These are phyloP conservation scores for Fomitiporia mediterranea DNA, from an alignment of 1,284 basidiomycete species.

Conservation along the genomic window DNA sequence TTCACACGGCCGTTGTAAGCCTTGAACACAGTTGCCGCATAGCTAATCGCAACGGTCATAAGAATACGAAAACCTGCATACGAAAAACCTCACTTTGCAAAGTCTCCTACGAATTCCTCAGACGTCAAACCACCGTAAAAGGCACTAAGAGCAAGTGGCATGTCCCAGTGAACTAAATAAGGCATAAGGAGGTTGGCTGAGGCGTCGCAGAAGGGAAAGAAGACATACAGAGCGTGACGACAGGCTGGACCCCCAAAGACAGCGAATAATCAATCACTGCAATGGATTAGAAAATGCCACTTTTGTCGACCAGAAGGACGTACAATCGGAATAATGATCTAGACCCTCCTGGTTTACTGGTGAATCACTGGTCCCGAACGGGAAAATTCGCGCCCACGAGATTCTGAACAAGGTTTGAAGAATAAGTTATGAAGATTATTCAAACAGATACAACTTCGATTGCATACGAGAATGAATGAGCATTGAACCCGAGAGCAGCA, in stretches of 20 bases:
- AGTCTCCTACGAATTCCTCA: constrained; percentile 41
- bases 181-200: not conserved
- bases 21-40: constrained; percentile 43
- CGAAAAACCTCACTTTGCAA: constrained; percentile 35
- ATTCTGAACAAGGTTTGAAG: constrained; percentile 28
- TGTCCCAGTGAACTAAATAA: constrained; percentile 43
- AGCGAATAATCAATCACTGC: constrained; percentile 45
- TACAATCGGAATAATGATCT: constrained; percentile 44
- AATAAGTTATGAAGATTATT: not conserved
- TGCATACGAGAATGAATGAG: constrained; percentile 45
- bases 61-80: not conserved
- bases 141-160: constrained; percentile 39
- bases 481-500: constrained; percentile 44
- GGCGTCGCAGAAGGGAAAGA: not conserved
- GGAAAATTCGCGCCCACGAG: constrained; percentile 46
- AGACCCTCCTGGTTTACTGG: constrained; percentile 42
- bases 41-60: constrained; percentile 28
- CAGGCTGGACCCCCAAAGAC: constrained; percentile 38
- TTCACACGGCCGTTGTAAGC: constrained; percentile 45
- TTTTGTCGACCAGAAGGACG: constrained; percentile 19
- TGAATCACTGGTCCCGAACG: constrained; percentile 42
- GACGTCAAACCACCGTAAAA: constrained; percentile 46
- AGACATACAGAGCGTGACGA: constrained; percentile 40
- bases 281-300: not conserved
- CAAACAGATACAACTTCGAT: no score